These are phyloP conservation scores for Phlyctochytrium bullatum DNA, from an alignment of 192 early-diverging fungal genomes.

Conservation along the genomic window DNA sequence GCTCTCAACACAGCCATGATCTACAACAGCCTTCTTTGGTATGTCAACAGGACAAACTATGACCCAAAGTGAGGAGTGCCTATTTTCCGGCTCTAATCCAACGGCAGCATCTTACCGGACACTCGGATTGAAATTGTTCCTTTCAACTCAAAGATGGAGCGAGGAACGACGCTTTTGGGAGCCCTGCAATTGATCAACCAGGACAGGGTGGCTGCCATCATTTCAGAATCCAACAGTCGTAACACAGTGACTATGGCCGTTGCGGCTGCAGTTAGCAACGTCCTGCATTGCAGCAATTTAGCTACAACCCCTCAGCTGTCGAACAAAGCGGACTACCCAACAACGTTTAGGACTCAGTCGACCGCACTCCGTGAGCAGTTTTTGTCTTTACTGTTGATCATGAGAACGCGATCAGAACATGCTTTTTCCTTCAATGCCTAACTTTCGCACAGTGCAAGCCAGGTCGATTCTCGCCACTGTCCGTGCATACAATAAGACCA, in stretches of 20 bases:
- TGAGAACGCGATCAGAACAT: too few species aligned
- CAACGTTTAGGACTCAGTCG: background rate
- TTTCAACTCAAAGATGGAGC: background rate
- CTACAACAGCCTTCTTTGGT: background rate
- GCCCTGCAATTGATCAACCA: background rate
- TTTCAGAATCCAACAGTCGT: background rate
- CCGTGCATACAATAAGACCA: background rate
- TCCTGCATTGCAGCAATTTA: background rate
- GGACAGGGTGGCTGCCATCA: background rate
- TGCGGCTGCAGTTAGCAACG: background rate
- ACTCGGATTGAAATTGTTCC: background rate
- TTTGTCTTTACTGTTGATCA: too few species aligned
- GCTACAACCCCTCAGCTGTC: background rate
- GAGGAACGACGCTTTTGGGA: background rate
- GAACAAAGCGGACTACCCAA: constrained; percentile 5
- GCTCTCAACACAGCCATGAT: background rate
- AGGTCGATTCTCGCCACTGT: background rate
- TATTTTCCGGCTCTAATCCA: background rate
- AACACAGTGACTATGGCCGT: background rate
- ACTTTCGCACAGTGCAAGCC: too few species aligned
- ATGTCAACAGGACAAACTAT: background rate
- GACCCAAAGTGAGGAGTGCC: background rate
- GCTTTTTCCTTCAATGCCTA: too few species aligned
- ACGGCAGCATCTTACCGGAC: background rate
- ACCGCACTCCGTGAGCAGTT: background rate